Base-by-base conservation (phyloP, 164 flowering plant genomes). In the Taxillus chinensis region DNA sequence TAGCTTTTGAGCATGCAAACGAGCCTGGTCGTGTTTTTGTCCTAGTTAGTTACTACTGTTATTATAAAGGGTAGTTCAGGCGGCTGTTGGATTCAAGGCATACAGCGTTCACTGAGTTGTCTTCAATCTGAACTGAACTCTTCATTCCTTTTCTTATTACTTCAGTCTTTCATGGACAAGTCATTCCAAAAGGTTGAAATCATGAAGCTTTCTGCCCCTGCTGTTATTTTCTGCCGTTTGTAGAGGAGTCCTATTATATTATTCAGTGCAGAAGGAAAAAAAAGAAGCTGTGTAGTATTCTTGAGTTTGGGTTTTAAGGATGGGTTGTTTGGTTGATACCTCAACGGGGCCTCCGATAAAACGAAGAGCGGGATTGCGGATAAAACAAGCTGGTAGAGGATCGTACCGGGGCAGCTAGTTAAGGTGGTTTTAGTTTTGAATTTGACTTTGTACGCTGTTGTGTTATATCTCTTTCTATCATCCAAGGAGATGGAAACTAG, bases 321-420 rank as follows among this genome's bases (percentile, higher is more conserved):
- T 84, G 89, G 72, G 74, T 42, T 60, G 65, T 63, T 68, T 76
- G 74, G 67, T 75, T 40, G 62, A 82, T 16, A 71, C 72, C 60
- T 73, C 82, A 42, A 78, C 74, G 53, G 86, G 83, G 58, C 95
- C 92, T 57, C 89, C 86, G 59, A 79, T 83, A 63, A 81, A 82
- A 71, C 73, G 82, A 54, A 72, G 87, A 71, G 84, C 93, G 41
- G 88, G 88, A 68, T 67, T 90, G 66, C 74, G 89, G 8, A 80
- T 82, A 16, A 81, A 80, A 65, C 95, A 90, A n/a, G 93, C 95
- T 7, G 97, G 97, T 39, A 73, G 97, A 73, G 84, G 92, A 56
- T 87, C 96, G 3, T 85, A 87, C 61, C 59, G 86, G 41, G 95
- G 86, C 39, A 87, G 95, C 71, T 88, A 90, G 90, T 37, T 68